Evolutionary conservation across 495 filamentous ascomycete species (phyloP).

Genomic region (Bacidia rubella): DNA sequence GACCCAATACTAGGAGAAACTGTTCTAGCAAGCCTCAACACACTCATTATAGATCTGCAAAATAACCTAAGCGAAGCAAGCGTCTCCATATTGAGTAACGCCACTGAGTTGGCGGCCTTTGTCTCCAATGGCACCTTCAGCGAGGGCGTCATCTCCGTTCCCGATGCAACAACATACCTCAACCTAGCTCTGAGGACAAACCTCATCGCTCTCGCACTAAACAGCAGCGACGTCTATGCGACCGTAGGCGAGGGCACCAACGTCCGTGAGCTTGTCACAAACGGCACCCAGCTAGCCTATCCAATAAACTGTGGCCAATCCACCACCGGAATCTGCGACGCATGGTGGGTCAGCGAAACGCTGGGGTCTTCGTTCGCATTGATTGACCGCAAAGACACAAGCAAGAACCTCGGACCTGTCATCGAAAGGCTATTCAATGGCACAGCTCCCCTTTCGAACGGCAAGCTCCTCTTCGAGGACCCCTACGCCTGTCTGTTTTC

Average conservation of each 20-base stretch:
- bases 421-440: not conserved
- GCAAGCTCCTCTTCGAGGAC: constrained; percentile 8
- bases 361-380: constrained; percentile 5
- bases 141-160: not conserved
- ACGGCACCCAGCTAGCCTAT: constrained; percentile 2
- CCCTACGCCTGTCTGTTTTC: constrained; percentile 5
- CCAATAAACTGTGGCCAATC: not conserved
- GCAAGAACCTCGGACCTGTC: constrained; percentile 1
- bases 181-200: constrained; percentile 7
- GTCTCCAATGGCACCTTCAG: constrained; percentile 3
- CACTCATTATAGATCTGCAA: too few relatives aligned
- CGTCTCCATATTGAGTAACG: constrained; percentile 4
- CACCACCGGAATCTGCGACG: constrained; percentile 6
- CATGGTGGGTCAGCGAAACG: constrained; percentile 7
- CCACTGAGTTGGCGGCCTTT: constrained; percentile 6
- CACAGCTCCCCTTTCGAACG: not conserved
- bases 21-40: not conserved
- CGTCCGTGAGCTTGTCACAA: not conserved
- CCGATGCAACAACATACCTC: constrained; percentile 2
- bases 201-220: constrained; percentile 3
- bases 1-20: not conserved
- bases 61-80: constrained; percentile 3
- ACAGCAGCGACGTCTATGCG: not conserved
- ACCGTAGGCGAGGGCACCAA: constrained; percentile 6
- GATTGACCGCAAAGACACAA: not conserved